A percentile compares a stretch with the other conserved stretches of the same genome.
Conservation (phyloP, 345 rosid genomes). For the Salix purpurea region DNA sequence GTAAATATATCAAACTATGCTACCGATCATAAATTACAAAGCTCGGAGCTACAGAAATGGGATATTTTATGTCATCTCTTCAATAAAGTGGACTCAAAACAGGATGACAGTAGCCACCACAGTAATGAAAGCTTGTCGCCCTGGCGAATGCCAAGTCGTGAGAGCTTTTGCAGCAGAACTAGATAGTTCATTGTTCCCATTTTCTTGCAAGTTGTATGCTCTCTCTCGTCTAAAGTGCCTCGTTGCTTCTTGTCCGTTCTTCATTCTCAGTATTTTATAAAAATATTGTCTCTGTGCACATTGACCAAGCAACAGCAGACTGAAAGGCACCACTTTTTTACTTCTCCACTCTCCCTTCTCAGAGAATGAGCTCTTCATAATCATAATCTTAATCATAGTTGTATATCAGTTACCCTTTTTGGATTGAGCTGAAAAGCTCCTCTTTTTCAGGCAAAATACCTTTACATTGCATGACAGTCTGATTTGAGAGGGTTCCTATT, state of each 20-base stretch:
- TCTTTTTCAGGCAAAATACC: conserved; percentile 1
- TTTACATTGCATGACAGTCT: neutral
- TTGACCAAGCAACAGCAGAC: conserved; percentile 25
- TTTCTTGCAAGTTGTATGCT: neutral
- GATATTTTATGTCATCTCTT: neutral
- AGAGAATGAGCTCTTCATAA: neutral
- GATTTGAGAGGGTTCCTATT: conserved; percentile 1
- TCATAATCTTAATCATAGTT: neutral
- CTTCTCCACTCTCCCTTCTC: conserved; percentile 1
- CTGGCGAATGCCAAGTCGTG: neutral
- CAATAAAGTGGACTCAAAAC: neutral
- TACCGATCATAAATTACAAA: no score
- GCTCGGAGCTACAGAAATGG: no score
- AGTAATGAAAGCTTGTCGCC: neutral
- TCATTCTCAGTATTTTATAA: conserved; percentile 9
- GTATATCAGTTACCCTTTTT: neutral
- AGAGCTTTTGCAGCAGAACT: neutral
- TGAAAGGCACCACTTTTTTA: neutral
- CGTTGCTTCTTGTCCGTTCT: conserved; percentile 21
- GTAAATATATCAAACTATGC: no score
- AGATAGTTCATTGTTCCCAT: neutral
- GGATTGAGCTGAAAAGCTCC: neutral
- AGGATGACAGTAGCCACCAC: neutral
- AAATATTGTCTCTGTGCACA: conserved; percentile 12
- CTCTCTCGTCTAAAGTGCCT: neutral